These are phyloP conservation scores for Rosa multiflora DNA, from an alignment of 306 rosid species.

Conservation along the genomic window DNA sequence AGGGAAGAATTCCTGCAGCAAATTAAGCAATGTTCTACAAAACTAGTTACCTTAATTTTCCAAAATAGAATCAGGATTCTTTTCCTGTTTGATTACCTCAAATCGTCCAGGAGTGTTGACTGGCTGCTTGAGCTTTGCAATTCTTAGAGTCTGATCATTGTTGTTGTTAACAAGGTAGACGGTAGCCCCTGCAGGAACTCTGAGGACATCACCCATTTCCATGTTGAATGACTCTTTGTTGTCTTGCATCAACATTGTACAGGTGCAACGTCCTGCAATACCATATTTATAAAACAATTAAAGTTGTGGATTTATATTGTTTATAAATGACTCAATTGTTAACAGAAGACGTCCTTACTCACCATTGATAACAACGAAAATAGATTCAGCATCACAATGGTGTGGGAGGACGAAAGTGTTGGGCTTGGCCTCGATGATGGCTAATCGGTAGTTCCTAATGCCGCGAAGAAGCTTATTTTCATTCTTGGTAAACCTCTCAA, in stretches of 20 bases:
- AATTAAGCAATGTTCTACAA: not conserved
- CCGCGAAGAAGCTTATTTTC: slow-evolving; percentile 36
- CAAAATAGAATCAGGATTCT: not conserved
- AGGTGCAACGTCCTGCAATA: slow-evolving; percentile 35
- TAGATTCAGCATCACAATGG: slow-evolving; percentile 45
- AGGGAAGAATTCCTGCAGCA: slow-evolving; percentile 33
- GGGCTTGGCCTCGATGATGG: slow-evolving; percentile 41
- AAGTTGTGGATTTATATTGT: not conserved
- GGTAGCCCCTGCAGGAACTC: slow-evolving; percentile 36
- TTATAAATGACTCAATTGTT: not conserved
- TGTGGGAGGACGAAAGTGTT: slow-evolving; percentile 41
- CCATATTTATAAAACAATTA: not conserved
- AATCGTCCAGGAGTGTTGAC: slow-evolving; percentile 43
- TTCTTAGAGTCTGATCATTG: slow-evolving; percentile 26
- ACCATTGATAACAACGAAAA: slow-evolving; percentile 35
- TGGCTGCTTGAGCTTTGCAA: slow-evolving; percentile 33
- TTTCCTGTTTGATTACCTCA: slow-evolving; percentile 23
- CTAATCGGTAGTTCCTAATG: slow-evolving; percentile 36
- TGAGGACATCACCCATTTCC: slow-evolving; percentile 34
- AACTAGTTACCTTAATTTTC: not conserved
- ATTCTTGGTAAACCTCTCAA: slow-evolving; percentile 29
- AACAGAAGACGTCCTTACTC: not conserved
- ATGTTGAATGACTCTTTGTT: slow-evolving; percentile 35
- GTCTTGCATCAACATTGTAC: slow-evolving; percentile 31
- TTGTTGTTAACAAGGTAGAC: slow-evolving; percentile 32